Evolutionary conservation across 2,329 filamentous ascomycete genomes (phyloP), one percentile per base, ranked within the genome.

Genomic region (Fusarium denticulatum): DNA sequence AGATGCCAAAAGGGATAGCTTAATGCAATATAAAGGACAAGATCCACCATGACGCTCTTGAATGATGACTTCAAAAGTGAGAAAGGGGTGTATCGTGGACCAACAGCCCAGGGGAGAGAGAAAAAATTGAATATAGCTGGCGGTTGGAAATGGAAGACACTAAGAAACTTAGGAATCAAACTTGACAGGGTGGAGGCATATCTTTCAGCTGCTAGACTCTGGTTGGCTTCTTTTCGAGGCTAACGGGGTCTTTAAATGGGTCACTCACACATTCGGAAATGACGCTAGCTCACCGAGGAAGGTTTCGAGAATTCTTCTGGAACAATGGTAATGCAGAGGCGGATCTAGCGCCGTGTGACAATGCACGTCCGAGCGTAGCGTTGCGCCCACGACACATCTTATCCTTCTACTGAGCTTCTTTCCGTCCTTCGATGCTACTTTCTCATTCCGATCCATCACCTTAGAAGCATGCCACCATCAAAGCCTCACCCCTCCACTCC

Each of bases 301-400:
- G 76, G 77, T 73, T 83, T 83, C 82, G 77, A 78, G 82, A 83
- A 83, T 75, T 64, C 72, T 78, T 79, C 75, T 77, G 72, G 76
- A 77, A 77, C 67, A 74, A 72, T 69, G 57, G 57, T 69, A 65
- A 74, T 64, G 63, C 60, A 67, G 37, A 64, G 56, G 59, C 67
- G 59, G 46, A 74, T 69, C 67, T 74, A 73, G 71, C 67, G 71
- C 56, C 42, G 49, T 57, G 52, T 69, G 64, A 72, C 57, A 68
- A 65, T 65, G 71, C 56, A 49, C 68, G 71, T 62, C 60, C 53
- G 57, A 69, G 71, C 67, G 71, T 74, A 74, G 72, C 72, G 72
- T 69, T 72, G 68, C 67, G 72, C 68, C 68, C 60, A 53, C 40
- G 62, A 47, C 62, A 36, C 59, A 71, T 64, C 24, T 32, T 47